phyloP scores from a whole-genome alignment of 495 filamentous ascomycete species.

The Apiosordaria backusii region DNA sequence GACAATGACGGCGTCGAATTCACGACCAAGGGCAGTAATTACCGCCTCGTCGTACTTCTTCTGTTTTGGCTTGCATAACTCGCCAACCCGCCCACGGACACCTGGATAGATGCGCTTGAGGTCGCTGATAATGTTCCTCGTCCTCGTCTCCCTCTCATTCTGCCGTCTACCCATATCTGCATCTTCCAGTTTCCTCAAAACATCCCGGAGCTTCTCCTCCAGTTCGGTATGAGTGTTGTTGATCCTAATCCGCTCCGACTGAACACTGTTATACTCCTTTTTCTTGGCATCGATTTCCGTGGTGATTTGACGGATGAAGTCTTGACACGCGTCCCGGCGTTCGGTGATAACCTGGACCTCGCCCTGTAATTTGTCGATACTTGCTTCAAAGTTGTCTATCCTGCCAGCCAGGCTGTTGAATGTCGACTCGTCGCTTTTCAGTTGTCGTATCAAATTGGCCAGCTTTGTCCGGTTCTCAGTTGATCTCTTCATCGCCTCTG shows the following conservation, averaged over 20 bases:
- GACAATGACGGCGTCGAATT: constrained; percentile 93
- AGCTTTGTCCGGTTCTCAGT: constrained; percentile 78
- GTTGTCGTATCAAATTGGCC: constrained; percentile 76
- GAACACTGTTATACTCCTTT: constrained; percentile 78
- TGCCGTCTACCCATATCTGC: constrained; percentile 80
- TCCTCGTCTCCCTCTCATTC: constrained; percentile 71
- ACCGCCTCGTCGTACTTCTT: constrained; percentile 94
- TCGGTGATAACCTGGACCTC: constrained; percentile 69
- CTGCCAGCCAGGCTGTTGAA: constrained; percentile 82
- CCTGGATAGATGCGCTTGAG: constrained; percentile 90
- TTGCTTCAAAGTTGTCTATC: constrained; percentile 71
- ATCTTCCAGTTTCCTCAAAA: constrained; percentile 72
- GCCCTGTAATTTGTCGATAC: constrained; percentile 65
- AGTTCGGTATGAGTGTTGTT: constrained; percentile 79
- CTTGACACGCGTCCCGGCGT: constrained; percentile 57
- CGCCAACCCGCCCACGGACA: constrained; percentile 83
- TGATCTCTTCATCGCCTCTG: constrained; percentile 81
- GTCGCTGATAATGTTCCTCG: constrained; percentile 73
- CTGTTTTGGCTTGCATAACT: constrained; percentile 92
- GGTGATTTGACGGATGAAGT: constrained; percentile 59
- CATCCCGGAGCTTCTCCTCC: constrained; percentile 83
- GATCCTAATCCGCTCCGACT: constrained; percentile 76
- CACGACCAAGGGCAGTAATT: constrained; percentile 83
- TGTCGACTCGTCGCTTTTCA: constrained; percentile 85
- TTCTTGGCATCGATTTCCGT: constrained; percentile 85